phyloP scores from a whole-genome alignment of 1,284 basidiomycete species.

The Ceratobasidium sp. region DNA sequence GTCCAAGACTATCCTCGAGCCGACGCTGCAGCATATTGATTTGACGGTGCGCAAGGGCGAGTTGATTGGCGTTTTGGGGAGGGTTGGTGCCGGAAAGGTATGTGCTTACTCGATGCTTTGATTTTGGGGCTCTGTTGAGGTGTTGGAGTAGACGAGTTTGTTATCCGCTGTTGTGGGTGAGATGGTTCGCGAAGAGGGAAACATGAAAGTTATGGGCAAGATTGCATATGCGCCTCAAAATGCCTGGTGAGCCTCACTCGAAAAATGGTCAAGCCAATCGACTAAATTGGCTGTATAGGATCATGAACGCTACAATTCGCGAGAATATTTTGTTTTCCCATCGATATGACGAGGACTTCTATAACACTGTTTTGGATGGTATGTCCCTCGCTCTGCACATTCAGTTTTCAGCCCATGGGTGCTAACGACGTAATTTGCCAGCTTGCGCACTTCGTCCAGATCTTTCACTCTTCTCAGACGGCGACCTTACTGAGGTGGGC shows the following conservation, averaged over 20 bases:
- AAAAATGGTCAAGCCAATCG: too few species aligned
- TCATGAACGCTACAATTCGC: conserved; percentile 83
- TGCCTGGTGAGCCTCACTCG: conserved; percentile 74
- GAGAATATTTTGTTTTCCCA: conserved; percentile 94
- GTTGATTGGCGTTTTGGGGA: conserved; percentile 85
- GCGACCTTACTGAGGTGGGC: too few species aligned
- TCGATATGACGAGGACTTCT: too few species aligned
- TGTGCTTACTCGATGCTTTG: conserved; percentile 51
- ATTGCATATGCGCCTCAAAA: conserved; percentile 91
- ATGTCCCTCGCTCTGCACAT: conserved; percentile 1
- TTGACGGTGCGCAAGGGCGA: conserved; percentile 85
- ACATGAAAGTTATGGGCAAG: conserved; percentile 77
- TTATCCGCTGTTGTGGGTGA: conserved; percentile 87
- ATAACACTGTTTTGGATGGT: conserved; percentile 82
- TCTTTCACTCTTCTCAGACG: conserved; percentile 77
- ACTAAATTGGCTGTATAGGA: conserved; percentile 62
- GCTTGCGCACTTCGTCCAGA: conserved; percentile 91
- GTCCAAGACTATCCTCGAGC: conserved; percentile 69
- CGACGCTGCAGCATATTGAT: conserved; percentile 83
- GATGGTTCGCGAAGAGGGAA: conserved; percentile 83
- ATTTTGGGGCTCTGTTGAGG: background rate
- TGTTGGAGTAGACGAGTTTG: conserved; percentile 74
- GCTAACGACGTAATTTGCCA: conserved; percentile 54
- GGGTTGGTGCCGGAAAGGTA: conserved; percentile 92
- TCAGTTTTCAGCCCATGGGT: background rate